Evolutionary conservation across 2,329 filamentous ascomycete genomes (phyloP), one percentile per base, ranked within the genome.

Genomic region (Cladosporium sp.): DNA sequence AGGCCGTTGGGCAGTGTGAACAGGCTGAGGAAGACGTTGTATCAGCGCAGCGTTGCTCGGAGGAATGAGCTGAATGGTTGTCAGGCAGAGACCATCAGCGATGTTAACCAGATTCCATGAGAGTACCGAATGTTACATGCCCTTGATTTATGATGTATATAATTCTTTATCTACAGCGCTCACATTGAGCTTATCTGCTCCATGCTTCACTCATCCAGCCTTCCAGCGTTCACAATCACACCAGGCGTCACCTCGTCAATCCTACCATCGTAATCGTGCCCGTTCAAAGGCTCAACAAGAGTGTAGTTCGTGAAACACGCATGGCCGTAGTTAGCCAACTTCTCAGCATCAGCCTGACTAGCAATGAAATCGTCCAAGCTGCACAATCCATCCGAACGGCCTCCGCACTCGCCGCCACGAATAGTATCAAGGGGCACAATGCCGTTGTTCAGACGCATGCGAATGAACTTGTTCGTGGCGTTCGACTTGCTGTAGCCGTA

Each of bases 271-370:
- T 77, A 82, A 67, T 83, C 81, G 49, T 75, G 70, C 0, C 76
- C 78, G 66, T 75, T 78, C 4, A 72, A 75, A 2, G 77, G 73
- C 59, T 78, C 73, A 2, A 67, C 58, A 48, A 83, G 68, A 1
- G 79, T 81, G 67, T 83, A 84, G 67, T 83, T 82, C 1, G 76
- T 80, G 68, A 82, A 82, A 71, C 82, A 84, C 43, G 78, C 80
- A 67, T 78, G 83, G 16, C 81, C 72, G 71, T 83, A 83, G 67
- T 83, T 83, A 30, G 78, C 77, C 67, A 80, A 58, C 51, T 74
- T 71, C 56, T 76, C 75, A 8, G 77, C 73, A 54, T 77, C 71
- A 25, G 73, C 70, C 71, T 83, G 81, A 67, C 78, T 80, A 8
- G 72, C 70, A 1, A 83, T 46, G 67, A 83, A 84, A 10, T 73